Percentiles rank a stretch among this genome's conserved stretches.
Conservation (phyloP, 805 yeast species). For the Wickerhamomyces chaumierensis region DNA sequence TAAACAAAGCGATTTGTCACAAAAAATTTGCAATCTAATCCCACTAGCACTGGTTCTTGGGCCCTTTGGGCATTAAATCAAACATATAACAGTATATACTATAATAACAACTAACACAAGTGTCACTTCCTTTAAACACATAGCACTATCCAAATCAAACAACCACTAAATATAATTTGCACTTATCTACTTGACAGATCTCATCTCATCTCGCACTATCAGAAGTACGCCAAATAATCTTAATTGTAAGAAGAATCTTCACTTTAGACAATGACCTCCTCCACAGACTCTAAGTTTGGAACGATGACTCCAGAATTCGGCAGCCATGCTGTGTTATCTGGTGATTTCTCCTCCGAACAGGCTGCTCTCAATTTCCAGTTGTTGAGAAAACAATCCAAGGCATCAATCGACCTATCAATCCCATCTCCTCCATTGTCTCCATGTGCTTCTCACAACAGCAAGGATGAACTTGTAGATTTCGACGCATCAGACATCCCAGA, state of each 20-base stretch:
- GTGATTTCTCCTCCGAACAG: constrained; percentile 5
- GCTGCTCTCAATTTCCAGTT: neutral
- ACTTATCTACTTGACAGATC: neutral
- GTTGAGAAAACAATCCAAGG: constrained; percentile 17
- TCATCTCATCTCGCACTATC: neutral
- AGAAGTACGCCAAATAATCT: no score
- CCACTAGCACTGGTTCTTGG: no score
- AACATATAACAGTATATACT: no score
- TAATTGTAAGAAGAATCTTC: no score
- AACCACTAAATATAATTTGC: neutral
- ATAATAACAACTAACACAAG: no score
- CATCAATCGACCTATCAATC: constrained; percentile 21
- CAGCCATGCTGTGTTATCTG: constrained; percentile 2
- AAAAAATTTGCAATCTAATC: neutral
- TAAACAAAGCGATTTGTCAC: neutral
- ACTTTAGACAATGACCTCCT: no score
- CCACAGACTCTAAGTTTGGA: constrained; percentile 8
- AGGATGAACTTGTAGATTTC: neutral
- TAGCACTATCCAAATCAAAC: neutral
- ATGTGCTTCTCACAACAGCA: constrained; percentile 15
- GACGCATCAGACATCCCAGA: constrained; percentile 1
- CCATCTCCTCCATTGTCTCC: constrained; percentile 38
- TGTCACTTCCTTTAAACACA: neutral
- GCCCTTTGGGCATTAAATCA: no score
- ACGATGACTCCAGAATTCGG: constrained; percentile 18